Evolutionary conservation across 768 basidiomycete genomes (phyloP), one percentile per base, ranked within the genome.

Genomic region (Tulasnella calospora): DNA sequence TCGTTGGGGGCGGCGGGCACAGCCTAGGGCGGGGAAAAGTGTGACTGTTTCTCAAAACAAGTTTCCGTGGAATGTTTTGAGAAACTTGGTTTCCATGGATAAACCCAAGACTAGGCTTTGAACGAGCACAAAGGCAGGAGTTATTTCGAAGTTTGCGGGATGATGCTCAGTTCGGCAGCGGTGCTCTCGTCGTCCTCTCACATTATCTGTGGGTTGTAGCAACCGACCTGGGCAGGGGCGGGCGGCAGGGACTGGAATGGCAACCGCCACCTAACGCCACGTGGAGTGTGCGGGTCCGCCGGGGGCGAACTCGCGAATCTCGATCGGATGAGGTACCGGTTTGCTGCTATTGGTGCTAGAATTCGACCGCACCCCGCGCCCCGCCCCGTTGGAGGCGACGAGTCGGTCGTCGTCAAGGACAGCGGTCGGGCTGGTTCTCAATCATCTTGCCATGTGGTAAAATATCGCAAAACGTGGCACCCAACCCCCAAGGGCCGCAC

Each of bases 391-490:
- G 57, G 57, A n/a, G 30, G 57, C n/a, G 7, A 27, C 12, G 61
- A 8, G 27, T 27, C n/a, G 30, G 61, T 67, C 61, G 61, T 67
- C 61, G 61, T 67, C 61, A 67, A 67, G 61, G 61, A 67, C 61
- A 33, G 61, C 61, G 44, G 33, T 33, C 30, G 61, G 61, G 17
- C 61, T 15, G 61, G 61, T 67, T 67, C 61, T 67, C 61, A 33
- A 12, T 44, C 44, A 44, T 44, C n/a, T n/a, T 44, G 44, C 61
- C 61, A 67, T 67, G 61, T 67, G 61, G 61, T 67, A 67, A 67
- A 67, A 67, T 67, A 67, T 67, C 61, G 61, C 61, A 67, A 67
- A 67, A 67, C 61, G 61, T 67, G 61, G 61, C 61, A 27, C 61
- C 33, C 51, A 47, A 7, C n/a, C 51, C 51, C 51, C 51, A 51